Evolutionary conservation across 352 stramenopile species (phyloP).

Genomic region (Achlya hypogyna): DNA sequence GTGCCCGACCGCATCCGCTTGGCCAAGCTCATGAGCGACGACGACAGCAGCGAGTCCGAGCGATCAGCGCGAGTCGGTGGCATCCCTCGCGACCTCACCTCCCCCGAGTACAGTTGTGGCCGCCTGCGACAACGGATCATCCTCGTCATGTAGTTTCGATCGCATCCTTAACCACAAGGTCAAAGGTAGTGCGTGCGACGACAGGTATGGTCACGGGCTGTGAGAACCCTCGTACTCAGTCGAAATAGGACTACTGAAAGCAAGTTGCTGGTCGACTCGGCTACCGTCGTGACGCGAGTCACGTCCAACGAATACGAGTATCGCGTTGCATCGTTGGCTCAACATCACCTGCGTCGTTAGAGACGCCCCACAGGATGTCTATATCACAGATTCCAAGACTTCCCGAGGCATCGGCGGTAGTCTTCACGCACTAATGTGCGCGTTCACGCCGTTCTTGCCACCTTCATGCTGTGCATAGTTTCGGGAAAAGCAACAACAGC

Average conservation of each 20-base stretch:
- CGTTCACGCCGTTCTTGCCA: background rate
- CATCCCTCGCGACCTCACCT: background rate
- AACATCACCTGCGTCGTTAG: too few species aligned
- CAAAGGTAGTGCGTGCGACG: background rate
- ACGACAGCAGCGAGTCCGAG: conserved; percentile 1
- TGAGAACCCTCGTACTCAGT: background rate
- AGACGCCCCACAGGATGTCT: background rate
- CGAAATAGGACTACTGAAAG: background rate
- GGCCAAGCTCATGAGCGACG: conserved; percentile 16
- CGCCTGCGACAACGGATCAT: background rate
- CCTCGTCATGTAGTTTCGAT: background rate
- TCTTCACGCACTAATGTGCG: background rate
- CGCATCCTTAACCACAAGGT: background rate
- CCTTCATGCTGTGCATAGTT: background rate
- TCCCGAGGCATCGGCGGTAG: background rate
- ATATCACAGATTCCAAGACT: background rate
- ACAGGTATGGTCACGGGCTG: background rate
- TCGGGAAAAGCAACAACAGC: background rate
- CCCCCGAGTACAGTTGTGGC: background rate
- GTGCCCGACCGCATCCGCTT: background rate
- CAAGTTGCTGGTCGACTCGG: background rate
- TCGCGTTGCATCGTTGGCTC: background rate
- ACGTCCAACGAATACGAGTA: background rate
- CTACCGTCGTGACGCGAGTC: background rate
- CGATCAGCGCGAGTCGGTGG: background rate